Evolutionary conservation across 2,329 filamentous ascomycete species (phyloP).

Genomic region (Didymella arachidicola): DNA sequence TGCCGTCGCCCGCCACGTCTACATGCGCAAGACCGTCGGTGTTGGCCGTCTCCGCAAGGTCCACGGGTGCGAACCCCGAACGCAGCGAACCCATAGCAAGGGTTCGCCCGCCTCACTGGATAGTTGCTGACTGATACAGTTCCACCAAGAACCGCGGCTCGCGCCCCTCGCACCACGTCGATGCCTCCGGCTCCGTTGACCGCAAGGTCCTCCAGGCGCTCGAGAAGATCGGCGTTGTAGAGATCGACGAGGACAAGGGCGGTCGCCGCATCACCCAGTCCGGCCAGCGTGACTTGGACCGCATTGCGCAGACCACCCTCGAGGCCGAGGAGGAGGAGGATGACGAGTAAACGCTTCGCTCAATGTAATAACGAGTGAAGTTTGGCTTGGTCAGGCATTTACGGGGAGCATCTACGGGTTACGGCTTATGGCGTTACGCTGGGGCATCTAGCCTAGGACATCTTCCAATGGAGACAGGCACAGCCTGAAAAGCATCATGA

Average conservation of each 20-base stretch:
- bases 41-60: constrained; percentile 96
- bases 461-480: constrained; percentile 44
- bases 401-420: constrained; percentile 43
- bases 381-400: background rate
- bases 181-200: constrained; percentile 94
- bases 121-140: constrained; percentile 23
- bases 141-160: constrained; percentile 94
- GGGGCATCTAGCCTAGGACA: constrained; percentile 46
- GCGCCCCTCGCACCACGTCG: constrained; percentile 91
- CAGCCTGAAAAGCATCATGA: constrained; percentile 44
- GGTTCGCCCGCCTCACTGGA: background rate
- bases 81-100: background rate
- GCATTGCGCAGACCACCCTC: constrained; percentile 61
- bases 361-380: too few species aligned
- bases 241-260: constrained; percentile 98
- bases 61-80: constrained; percentile 64
- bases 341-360: constrained; percentile 44
- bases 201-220: constrained; percentile 97
- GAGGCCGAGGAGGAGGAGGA: constrained; percentile 61
- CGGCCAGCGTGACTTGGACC: constrained; percentile 99
- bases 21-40: constrained; percentile 99
- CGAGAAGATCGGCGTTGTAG: constrained; percentile 98
- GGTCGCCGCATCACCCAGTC: constrained; percentile 97
- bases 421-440: constrained; percentile 50
- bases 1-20: constrained; percentile 96